These are phyloP conservation scores for Rhizodiscina lignyota DNA, from an alignment of 495 filamentous ascomycete species.

Conservation along the genomic window DNA sequence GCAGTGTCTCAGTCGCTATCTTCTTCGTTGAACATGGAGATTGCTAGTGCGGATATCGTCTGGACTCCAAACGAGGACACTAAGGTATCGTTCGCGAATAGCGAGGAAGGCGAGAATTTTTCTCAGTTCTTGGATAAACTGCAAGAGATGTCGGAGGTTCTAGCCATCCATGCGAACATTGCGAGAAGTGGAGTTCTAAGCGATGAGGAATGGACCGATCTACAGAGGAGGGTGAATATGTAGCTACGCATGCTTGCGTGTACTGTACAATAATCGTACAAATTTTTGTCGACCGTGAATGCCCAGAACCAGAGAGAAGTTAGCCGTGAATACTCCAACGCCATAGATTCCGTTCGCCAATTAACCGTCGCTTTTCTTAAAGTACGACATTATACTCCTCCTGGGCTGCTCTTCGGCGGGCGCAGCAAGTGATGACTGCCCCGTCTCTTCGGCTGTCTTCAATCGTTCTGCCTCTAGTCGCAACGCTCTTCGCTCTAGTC, in stretches of 20 bases:
- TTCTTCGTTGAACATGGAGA: conserved; percentile 38
- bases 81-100: conserved; percentile 35
- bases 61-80: conserved; percentile 77
- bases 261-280: conserved; percentile 5
- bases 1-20: conserved; percentile 45
- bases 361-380: no score
- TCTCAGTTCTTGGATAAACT: conserved; percentile 32
- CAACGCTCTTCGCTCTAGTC: conserved; percentile 41
- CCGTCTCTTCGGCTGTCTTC: conserved; percentile 20
- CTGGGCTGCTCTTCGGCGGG: no score
- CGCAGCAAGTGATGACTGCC: no score
- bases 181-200: conserved; percentile 9
- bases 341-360: no score
- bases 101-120: conserved; percentile 28
- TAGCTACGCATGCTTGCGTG: not conserved
- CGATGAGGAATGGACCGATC: conserved; percentile 12
- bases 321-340: no score
- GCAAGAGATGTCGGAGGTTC: conserved; percentile 28
- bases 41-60: conserved; percentile 59
- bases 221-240: conserved; percentile 12
- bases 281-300: no score
- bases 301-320: no score
- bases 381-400: no score
- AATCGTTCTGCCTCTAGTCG: conserved; percentile 34
- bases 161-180: conserved; percentile 15